A percentile compares a stretch with the other conserved stretches of the same genome.
Evolutionary conservation across 2,329 filamentous ascomycete species (phyloP).

Genomic region (Alternaria arborescens): DNA sequence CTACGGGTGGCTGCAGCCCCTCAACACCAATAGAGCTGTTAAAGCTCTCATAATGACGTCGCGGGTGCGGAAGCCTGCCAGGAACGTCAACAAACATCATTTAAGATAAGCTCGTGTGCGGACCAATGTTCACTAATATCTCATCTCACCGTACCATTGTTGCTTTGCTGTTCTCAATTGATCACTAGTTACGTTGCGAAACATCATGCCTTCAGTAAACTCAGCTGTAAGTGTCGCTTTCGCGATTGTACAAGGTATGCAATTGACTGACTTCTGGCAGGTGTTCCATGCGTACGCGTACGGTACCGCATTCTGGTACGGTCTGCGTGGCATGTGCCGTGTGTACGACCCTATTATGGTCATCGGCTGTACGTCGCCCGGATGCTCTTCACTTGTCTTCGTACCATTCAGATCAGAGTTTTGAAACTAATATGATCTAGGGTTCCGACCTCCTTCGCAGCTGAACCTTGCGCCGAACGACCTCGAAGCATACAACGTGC

Average conservation of each 20-base stretch:
- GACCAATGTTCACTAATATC: neutral
- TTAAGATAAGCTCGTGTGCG: neutral
- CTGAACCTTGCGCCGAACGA: slow-evolving; percentile 30
- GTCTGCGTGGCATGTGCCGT: slow-evolving; percentile 34
- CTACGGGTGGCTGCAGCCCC: slow-evolving; percentile 13
- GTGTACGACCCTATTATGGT: slow-evolving; percentile 39
- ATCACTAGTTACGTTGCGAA: neutral
- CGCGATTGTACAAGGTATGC: neutral
- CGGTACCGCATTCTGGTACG: slow-evolving; percentile 40
- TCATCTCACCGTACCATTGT: neutral
- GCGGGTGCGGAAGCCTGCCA: neutral
- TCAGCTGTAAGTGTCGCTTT: slow-evolving; percentile 1
- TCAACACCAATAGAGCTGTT: slow-evolving; percentile 23
- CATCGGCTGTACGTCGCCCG: slow-evolving; percentile 24
- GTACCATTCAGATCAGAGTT: neutral
- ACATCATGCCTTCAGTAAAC: slow-evolving; percentile 15
- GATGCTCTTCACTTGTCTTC: neutral
- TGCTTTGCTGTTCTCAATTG: neutral
- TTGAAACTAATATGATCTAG: slow-evolving; percentile 16
- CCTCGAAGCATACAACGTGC: slow-evolving; percentile 38
- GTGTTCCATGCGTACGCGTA: slow-evolving; percentile 38
- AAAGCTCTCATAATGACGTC: slow-evolving; percentile 31
- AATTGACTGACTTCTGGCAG: slow-evolving; percentile 5
- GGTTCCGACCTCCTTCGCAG: slow-evolving; percentile 39
- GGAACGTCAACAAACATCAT: neutral